phyloP scores from a whole-genome alignment of 2,329 filamentous ascomycete species.

The Fusarium subtropicale region DNA sequence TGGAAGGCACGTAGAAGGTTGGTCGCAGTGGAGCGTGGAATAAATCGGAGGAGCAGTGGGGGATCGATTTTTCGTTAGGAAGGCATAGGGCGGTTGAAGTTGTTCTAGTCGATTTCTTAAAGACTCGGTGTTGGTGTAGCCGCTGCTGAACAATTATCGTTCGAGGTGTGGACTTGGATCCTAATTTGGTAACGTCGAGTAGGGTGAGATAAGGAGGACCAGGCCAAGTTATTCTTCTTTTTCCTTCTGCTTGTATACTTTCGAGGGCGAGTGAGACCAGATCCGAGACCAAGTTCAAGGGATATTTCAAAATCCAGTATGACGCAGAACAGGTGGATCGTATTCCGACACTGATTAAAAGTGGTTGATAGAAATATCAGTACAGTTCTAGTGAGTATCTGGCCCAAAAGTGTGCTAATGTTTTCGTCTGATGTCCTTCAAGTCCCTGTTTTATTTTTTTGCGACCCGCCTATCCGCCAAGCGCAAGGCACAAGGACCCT shows the following conservation, averaged over 20 bases:
- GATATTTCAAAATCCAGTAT: slow-evolving; percentile 39
- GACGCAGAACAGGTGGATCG: slow-evolving; percentile 35
- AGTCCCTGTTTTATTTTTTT: neutral
- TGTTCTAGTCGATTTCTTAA: slow-evolving; percentile 22
- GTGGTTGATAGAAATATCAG: neutral
- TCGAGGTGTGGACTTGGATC: neutral
- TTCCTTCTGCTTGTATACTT: slow-evolving; percentile 5
- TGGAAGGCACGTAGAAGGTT: slow-evolving; percentile 27
- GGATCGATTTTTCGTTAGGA: slow-evolving; percentile 36
- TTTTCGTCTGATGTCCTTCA: neutral
- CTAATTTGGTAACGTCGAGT: neutral
- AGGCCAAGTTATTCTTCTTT: slow-evolving; percentile 8
- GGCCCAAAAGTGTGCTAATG: neutral
- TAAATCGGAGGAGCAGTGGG: slow-evolving; percentile 31
- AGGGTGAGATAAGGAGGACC: slow-evolving; percentile 1
- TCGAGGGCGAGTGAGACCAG: slow-evolving; percentile 22
- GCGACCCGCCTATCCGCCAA: slow-evolving; percentile 26
- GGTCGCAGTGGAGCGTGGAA: slow-evolving; percentile 28
- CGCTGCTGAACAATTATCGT: slow-evolving; percentile 15
- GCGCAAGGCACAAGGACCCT: slow-evolving; percentile 44
- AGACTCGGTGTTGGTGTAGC: slow-evolving; percentile 12
- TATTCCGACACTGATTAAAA: neutral
- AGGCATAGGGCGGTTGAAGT: slow-evolving; percentile 33
- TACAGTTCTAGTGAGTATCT: neutral
- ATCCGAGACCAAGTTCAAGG: slow-evolving; percentile 27